Base-by-base conservation (phyloP, 2,329 filamentous ascomycete species). In the Graphilbum sp. region DNA sequence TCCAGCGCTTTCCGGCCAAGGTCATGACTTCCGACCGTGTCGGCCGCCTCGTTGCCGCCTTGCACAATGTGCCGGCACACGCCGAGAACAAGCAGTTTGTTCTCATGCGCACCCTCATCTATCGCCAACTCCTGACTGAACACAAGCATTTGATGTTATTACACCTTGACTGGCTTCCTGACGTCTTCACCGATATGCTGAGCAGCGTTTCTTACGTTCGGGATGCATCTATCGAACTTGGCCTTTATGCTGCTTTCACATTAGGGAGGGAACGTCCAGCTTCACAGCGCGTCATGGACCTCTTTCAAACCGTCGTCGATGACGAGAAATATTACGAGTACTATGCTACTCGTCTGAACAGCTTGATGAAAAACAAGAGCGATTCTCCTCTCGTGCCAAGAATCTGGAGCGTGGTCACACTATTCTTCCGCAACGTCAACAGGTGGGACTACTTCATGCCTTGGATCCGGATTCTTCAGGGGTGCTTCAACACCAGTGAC, bases 401-500 rank as follows among this genome's bases (percentile, higher is more conserved):
- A 46, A 83, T 96, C 18, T 96, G 88, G 88, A 80, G 81, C 41
- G 72, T 85, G 27, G 64, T 93, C 3, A 73, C 88, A 7, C 66
- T 94, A 2, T 74, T 94, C 39, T 63, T 95, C 35, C 75, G 80
- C 59, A 74, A 59, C 56, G 75, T 63, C 50, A 74, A 62, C 46
- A 76, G 53, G 60, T 96, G 88, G 82, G 66, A 77, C 24, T 72
- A 80, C 50, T 75, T 85, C 44, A 69, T 66, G 21, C 65, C 70
- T 6, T 95, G 85, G 81, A 63, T 95, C 8, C 67, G 69, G 24
- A 67, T 94, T 10, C 77, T 93, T 16, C 80, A 94, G 49, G 68
- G 67, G 44, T 90, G 84, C 50, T 85, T 96, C 57, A 93, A 93
- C 52, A 79, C 75, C 47, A 70, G 71, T 37, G 84, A 94, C 45